Base-by-base conservation (phyloP, 306 rosid species). In the Begonia fuchsioides region DNA sequence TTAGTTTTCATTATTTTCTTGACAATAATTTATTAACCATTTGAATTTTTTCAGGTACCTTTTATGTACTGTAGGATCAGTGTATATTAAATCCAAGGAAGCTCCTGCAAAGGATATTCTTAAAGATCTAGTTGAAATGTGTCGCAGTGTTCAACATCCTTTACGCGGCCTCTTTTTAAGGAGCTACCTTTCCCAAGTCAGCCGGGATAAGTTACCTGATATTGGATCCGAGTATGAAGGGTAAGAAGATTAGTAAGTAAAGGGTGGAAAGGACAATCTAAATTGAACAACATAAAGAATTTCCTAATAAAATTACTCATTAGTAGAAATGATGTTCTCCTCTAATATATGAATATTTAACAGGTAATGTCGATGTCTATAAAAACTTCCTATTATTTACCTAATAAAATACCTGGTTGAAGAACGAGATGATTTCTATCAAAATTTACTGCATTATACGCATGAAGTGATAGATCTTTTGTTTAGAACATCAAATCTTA, bases 171-270 rank as follows among this genome's bases (percentile, higher is more conserved):
- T 76, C 12, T 76, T 76, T 53, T 72, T 76, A 46, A 71, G 82
- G 67, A 76, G 82, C 55, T 76, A 76, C 62, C 82, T 76, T 66
- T 72, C 82, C 52, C 82, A 76, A 72, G 75, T 76, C 56, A 76
- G 82, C 49, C 61, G 72, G 82, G 78, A 76, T 50, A 76, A 76
- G 43, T 63, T 76, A 47, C 82, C 82, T 51, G 82, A 76, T 38
- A 68, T 76, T 51, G 82, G 82, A 38, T 76, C 82, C 5, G 82
- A 76, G 52, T 76, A 76, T 55, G 78, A 76, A 72, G 82, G 82
- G 82, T 76, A 59, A 64, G 78, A 47, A 57, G 47, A 51, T 15
- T 52, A 12, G 41, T 44, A 17, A 13, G 51, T 56, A 39, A 20
- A 2, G 32, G 32, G 32, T 20, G 32, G 32, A 6, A 20, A 20